Evolutionary conservation across 768 basidiomycete species (phyloP).

Genomic region (Tulasnella sp.): DNA sequence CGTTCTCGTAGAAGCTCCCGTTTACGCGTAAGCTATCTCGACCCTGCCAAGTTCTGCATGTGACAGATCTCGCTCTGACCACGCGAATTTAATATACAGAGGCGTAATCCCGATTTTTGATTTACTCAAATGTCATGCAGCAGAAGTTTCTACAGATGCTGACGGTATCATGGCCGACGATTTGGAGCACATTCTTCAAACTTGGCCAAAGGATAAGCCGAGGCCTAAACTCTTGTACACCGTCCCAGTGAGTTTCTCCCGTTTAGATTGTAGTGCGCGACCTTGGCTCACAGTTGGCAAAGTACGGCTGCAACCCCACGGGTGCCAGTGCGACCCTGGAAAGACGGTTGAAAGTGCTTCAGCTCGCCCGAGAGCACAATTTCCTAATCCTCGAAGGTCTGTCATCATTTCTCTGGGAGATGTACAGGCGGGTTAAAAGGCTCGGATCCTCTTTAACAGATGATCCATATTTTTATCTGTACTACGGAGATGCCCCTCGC

Average conservation of each 20-base stretch:
- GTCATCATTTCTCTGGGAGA: constrained; percentile 25
- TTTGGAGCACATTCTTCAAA: constrained; percentile 61
- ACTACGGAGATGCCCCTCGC: constrained; percentile 62
- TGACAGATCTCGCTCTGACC: constrained; percentile 5
- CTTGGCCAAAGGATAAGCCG: constrained; percentile 67
- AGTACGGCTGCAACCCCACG: constrained; percentile 31
- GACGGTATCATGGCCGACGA: constrained; percentile 61
- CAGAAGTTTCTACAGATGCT: constrained; percentile 75
- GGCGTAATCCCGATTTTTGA: constrained; percentile 64
- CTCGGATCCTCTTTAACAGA: constrained; percentile 43
- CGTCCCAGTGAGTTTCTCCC: constrained; percentile 45
- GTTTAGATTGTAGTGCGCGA: background rate
- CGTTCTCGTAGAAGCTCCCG: constrained; percentile 77
- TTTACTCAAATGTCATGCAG: constrained; percentile 51
- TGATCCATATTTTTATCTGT: constrained; percentile 66
- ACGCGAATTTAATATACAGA: constrained; percentile 38
- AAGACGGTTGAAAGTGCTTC: constrained; percentile 66
- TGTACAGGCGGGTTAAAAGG: background rate
- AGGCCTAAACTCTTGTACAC: constrained; percentile 80
- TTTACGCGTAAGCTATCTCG: constrained; percentile 46
- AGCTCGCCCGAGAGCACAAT: constrained; percentile 65
- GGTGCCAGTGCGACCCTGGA: constrained; percentile 59
- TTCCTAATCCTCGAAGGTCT: constrained; percentile 82
- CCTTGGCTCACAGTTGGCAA: background rate
- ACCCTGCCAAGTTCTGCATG: background rate